Base-by-base conservation (phyloP, 768 basidiomycete genomes). In the Gautieria morchelliformis region DNA sequence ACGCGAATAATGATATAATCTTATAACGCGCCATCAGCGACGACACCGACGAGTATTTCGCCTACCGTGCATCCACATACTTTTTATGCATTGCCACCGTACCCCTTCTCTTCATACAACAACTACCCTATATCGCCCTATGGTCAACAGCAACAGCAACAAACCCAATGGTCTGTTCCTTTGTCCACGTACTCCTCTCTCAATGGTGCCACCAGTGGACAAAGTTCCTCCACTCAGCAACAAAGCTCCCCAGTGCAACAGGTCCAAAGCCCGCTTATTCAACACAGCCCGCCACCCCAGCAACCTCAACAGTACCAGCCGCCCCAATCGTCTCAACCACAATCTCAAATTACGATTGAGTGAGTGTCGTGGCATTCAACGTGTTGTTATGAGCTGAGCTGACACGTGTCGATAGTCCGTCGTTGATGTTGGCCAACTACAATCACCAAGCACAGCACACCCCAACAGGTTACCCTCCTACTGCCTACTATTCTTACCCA, bases 121-220 rank as follows among this genome's bases (percentile, higher is more conserved):
- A 74, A 4, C 55, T 58, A 37, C 42, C 76, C 66, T 78, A 78
- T 59, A 74, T 78, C 6, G 64, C 65, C 77, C 1, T 86, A 84
- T 59, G 77, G 79, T n/a, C 75, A 3, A 63, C 70, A 61, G 64
- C 73, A 8, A 15, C 56, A 48, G 30, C 39, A 73, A 8, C 66
- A 71, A 1, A 64, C 68, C 27, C 69, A 72, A 12, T 52, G 60
- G 9, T 53, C 64, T 44, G 70, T 88, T 1, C 87, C 87, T 0
- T 67, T 89, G 30, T 88, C 87, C 14, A 82, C 71, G 59, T 89
- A 88, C 60, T 89, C 88, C n/a, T 81, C 82, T 47, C 70, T 89
- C 49, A 87, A 89, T 66, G 86, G 85, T 15, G 85, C 87, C n/a
- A 86, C 84, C 11, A 79, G 73, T 1, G 69, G 76, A 15, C 68